Evolutionary conservation across 495 filamentous ascomycete genomes (phyloP), one percentile per base, ranked within the genome.

Genomic region (Lophium mytilinum): DNA sequence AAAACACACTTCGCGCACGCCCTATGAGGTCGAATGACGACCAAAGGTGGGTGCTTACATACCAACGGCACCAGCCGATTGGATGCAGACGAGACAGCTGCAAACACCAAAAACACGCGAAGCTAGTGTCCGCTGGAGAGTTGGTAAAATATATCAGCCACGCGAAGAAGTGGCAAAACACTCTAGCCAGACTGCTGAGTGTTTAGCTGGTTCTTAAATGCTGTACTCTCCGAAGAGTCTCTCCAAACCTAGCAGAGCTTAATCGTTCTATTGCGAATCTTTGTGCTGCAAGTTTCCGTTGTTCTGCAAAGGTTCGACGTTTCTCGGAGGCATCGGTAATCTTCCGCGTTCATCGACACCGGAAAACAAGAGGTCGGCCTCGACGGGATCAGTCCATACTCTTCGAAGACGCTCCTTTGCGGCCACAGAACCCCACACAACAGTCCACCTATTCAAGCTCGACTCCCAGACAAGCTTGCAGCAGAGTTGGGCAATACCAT

Each of bases 391-490:
- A 37, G 47, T 33, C 17, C 57, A 53, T 7, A 36, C 9, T 11
- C 34, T 35, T 12, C 18, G 57, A 14, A 36, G 51, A 0, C 24
- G 39, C 12, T 34, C 14, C 21, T 35, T 53, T 2, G 34, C 24
- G 24, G 24, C 24, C 24, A 6, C 17, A 2, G 55, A 15, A 6
- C 61, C 64, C 61, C 61, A 67, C 14, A 21, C 19, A 17, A 48
- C 58, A 10, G 18, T 19, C 64, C 64, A 67, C 19, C 35, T 62
- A 17, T 45, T 37, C 3, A 54, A 37, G 17, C 49, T 36, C 6
- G 51, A 40, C 21, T 62, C 42, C 45, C 54, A 67, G 30, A 52
- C 55, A 24, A 64, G 35, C 48, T 62, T 62, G 42, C 59, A 62
- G 37, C 47, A 40, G 10, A 56, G 47, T 9, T 4, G 5, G 21